phyloP scores from a whole-genome alignment of 805 yeast species.

The Komagataella ulmi region DNA sequence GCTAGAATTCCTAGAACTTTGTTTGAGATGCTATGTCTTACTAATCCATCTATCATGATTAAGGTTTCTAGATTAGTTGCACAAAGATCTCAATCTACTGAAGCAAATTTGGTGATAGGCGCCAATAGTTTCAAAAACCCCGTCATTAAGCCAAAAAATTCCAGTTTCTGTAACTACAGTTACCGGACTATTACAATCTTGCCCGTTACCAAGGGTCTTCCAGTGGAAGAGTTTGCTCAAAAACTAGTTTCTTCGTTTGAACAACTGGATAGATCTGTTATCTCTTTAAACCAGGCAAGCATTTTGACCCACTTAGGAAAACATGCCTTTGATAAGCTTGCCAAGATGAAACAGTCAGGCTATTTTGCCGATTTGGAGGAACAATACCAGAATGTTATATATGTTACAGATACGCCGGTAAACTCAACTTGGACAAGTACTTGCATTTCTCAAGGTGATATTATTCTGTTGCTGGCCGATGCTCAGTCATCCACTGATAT shows the following conservation, averaged over 20 bases:
- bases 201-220: slow-evolving; percentile 72
- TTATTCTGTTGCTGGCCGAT: slow-evolving; percentile 80
- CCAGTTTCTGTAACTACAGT: slow-evolving; percentile 15
- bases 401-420: slow-evolving; percentile 76
- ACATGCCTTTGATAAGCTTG: slow-evolving; percentile 84
- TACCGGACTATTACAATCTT: slow-evolving; percentile 77
- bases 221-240: slow-evolving; percentile 75
- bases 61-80: slow-evolving; percentile 85
- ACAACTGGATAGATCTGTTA: slow-evolving; percentile 58
- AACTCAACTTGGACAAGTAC: slow-evolving; percentile 85
- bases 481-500: slow-evolving; percentile 58
- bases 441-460: slow-evolving; percentile 91
- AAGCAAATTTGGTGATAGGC: background rate
- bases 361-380: slow-evolving; percentile 88
- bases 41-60: slow-evolving; percentile 83
- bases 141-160: background rate
- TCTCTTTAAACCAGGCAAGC: slow-evolving; percentile 73
- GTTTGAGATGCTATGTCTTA: slow-evolving; percentile 72
- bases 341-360: slow-evolving; percentile 77
- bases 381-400: slow-evolving; percentile 73
- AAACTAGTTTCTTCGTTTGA: slow-evolving; percentile 59
- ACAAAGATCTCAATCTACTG: slow-evolving; percentile 16
- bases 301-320: slow-evolving; percentile 73
- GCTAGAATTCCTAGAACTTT: slow-evolving; percentile 87
- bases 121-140: background rate